Percentiles rank a stretch among this genome's conserved stretches.
These are phyloP conservation scores for Plasmodium reichenowi DNA, from an alignment of 169 alveolate genomes.

Conservation along the genomic window DNA sequence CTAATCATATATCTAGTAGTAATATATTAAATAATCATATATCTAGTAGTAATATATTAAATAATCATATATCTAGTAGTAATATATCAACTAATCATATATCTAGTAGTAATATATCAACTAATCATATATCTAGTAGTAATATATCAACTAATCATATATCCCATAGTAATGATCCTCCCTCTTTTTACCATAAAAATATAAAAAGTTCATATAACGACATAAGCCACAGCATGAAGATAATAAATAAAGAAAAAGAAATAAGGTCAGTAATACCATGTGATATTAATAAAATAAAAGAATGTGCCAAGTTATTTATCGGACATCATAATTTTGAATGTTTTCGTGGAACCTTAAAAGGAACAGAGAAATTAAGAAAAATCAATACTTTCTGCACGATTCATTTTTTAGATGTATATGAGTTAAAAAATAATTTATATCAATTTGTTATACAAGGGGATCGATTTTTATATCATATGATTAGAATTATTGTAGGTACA, in stretches of 20 bases:
- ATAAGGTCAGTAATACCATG: constrained; percentile 15
- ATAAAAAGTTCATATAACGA: neutral
- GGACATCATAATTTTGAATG: constrained; percentile 59
- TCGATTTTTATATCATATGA: constrained; percentile 84
- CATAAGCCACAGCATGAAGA: constrained; percentile 22
- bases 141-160: neutral
- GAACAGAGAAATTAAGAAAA: constrained; percentile 41
- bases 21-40: neutral
- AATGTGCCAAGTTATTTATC: constrained; percentile 47
- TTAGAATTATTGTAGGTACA: constrained; percentile 82
- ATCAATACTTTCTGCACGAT: constrained; percentile 54
- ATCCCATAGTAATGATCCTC: too few relatives aligned
- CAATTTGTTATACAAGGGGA: constrained; percentile 81
- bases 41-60: neutral
- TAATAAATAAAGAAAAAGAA: constrained; percentile 30
- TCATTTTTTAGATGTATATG: constrained; percentile 39
- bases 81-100: neutral
- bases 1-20: too few relatives aligned
- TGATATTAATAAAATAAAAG: constrained; percentile 53
- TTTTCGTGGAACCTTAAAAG: constrained; percentile 56
- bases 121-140: neutral
- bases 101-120: too few relatives aligned
- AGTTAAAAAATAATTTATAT: constrained; percentile 47
- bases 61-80: neutral
- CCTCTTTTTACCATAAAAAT: neutral